Conservation (phyloP, 148 eudicot genomes). For the Simmondsia chinensis region DNA sequence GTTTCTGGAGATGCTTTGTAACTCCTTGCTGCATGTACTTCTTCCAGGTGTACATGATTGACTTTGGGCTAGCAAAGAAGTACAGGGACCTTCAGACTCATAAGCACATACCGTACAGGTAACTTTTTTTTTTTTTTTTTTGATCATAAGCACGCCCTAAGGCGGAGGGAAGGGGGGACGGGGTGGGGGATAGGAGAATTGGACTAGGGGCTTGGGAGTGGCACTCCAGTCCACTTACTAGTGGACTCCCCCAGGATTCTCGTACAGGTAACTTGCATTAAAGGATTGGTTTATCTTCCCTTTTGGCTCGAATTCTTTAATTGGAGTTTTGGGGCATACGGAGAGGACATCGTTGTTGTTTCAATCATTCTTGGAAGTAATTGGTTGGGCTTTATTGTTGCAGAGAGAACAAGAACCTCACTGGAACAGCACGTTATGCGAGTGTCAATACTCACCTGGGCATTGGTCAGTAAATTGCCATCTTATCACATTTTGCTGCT, state of each 20-base stretch:
- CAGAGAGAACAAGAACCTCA: conserved; percentile 93
- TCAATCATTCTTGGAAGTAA: conserved; percentile 3
- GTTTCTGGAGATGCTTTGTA: too few relatives aligned
- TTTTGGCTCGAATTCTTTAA: too few relatives aligned
- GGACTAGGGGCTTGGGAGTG: too few relatives aligned
- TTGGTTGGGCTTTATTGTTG: conserved; percentile 8
- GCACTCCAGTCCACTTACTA: too few relatives aligned
- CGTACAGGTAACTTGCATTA: neutral
- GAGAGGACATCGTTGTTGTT: too few relatives aligned
- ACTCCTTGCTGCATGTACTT: too few relatives aligned
- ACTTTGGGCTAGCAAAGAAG: conserved; percentile 90
- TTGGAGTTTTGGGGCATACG: too few relatives aligned
- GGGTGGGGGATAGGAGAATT: too few relatives aligned
- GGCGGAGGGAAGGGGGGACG: too few relatives aligned
- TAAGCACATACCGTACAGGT: conserved; percentile 98
- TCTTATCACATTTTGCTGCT: neutral
- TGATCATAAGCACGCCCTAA: too few relatives aligned
- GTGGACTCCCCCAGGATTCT: neutral
- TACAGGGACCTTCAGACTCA: conserved; percentile 94
- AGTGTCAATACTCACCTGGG: conserved; percentile 98
- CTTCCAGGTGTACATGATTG: conserved; percentile 89
- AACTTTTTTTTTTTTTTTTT: too few relatives aligned
- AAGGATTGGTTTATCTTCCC: neutral
- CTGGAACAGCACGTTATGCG: conserved; percentile 99
- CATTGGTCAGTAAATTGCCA: conserved; percentile 54